Evolutionary conservation across 352 stramenopile genomes (phyloP), one percentile per base, ranked within the genome.

Genomic region (Pythium dissimile): DNA sequence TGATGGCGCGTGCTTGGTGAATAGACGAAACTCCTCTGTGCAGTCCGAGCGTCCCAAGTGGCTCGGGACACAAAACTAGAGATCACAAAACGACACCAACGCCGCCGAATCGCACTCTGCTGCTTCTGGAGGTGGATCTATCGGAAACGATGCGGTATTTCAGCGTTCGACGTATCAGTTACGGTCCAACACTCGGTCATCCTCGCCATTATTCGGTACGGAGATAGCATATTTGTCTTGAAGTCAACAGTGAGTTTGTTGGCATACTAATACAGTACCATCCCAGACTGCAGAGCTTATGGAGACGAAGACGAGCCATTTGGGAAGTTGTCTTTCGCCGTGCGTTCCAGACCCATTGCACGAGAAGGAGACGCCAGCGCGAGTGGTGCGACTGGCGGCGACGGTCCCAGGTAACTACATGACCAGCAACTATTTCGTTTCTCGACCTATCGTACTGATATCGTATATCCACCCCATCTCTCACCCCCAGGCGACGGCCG

Each of bases 71-170:
- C 46, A 24, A 65, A 48, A 24, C 20, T 23, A 0, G 16, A 23
- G 9, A 18, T 73, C 8, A 37, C 66, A 18, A 16, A n/a, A 2
- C 65, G 53, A 11, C 26, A 77, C 41, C 68, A 77, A 59, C 53
- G 37, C 12, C 16, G 32, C 5, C 54, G 55, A 13, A 66, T 80
- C 27, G 58, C 71, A 12, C 12, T 45, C 3, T 77, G 52, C 26
- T 80, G 71, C 60, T 80, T 77, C 47, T 77, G 71, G 71, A 68
- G 55, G 20, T 59, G 56, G 32, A 59, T 75, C 9, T 73, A 80
- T 43, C 49, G 46, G 21, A 46, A 11, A 1, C 59, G 71, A 8
- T 80, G 65, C 12, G 48, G 55, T 3, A 77, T 72, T 46, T 45
- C 13, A 6, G 12, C 27, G 0, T 73, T 75, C 53, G 12, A 15